Evolutionary conservation across 2,329 filamentous ascomycete species (phyloP), one percentile per base, ranked within the genome.

Genomic region (Epichloe bromicola): DNA sequence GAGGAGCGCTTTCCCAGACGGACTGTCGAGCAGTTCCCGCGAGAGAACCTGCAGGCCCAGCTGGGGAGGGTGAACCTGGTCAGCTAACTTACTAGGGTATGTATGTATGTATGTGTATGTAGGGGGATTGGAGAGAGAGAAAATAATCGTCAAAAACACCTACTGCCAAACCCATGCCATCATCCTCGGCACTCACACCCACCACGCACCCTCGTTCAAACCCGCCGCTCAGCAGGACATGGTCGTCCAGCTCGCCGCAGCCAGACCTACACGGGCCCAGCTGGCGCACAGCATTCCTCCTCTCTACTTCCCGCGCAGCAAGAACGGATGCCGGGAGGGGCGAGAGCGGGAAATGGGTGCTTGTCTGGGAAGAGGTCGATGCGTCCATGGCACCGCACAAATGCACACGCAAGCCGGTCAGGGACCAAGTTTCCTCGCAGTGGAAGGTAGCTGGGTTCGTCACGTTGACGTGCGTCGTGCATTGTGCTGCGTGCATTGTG

Each of bases 171-270:
- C 72, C 75, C 52, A 76, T 60, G n/a, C 66, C 67, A 40, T 71
- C 72, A 19, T 74, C 71, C 60, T 78, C 76, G 0, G 73, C 65
- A 51, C 76, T 81, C 50, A 80, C 50, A 1, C 78, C 78, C 1
- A 78, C 71, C 0, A 81, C 69, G 19, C 63, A 64, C 0, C 76
- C 77, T n/a, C 72, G 61, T 60, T 74, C 70, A 11, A 79, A 64
- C 0, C 75, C 75, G 2, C 75, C 75, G 3, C 73, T 67, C 5
- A 70, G 51, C 5, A 80, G 62, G 5, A 75, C 66, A 33, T 71
- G 60, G 2, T 67, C 61, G 55, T 81, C 78, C 36, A 81, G 56
- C 54, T 73, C 74, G 2, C 46, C 41, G 49, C 74, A 77, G 12
- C 76, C 77, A 1, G 68, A 72, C 30, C 57, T 52, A 33, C 70